Evolutionary conservation across 331 rosid genomes (phyloP).

Genomic region (Dryas integrifolia): DNA sequence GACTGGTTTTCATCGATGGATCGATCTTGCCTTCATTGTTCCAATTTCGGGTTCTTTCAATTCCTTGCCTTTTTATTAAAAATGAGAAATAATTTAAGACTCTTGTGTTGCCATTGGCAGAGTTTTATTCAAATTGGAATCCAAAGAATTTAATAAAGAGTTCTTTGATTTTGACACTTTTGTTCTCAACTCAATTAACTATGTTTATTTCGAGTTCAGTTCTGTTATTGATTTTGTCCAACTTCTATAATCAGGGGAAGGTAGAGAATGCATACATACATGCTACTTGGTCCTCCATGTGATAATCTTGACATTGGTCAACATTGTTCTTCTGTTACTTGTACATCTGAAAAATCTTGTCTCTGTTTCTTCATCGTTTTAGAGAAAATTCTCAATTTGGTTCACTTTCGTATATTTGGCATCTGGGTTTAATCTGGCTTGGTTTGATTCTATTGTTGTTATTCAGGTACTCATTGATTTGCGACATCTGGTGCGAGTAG

Average conservation of each 20-base stretch:
- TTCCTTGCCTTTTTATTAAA: neutral
- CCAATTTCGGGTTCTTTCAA: constrained; percentile 17
- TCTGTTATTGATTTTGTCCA: no score
- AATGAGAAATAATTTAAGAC: neutral
- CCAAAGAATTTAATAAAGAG: neutral
- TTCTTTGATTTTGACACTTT: constrained; percentile 9
- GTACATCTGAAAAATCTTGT: neutral
- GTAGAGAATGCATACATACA: no score
- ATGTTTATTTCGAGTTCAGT: neutral
- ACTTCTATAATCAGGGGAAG: no score
- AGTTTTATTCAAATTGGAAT: neutral
- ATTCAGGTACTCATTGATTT: no score
- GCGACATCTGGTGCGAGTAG: no score
- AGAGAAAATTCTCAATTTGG: neutral
- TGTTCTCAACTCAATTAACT: neutral
- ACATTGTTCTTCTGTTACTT: no score
- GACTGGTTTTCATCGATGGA: constrained; percentile 25
- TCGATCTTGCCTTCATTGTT: constrained; percentile 30
- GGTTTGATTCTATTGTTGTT: neutral
- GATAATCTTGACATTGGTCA: no score
- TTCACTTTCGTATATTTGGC: neutral
- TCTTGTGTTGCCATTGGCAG: neutral
- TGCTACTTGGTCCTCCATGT: no score
- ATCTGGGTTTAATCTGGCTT: neutral
- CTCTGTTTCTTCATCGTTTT: neutral